Conservation (phyloP, 1,284 basidiomycete species). For the Ceratorhiza oryzae-sativae region DNA sequence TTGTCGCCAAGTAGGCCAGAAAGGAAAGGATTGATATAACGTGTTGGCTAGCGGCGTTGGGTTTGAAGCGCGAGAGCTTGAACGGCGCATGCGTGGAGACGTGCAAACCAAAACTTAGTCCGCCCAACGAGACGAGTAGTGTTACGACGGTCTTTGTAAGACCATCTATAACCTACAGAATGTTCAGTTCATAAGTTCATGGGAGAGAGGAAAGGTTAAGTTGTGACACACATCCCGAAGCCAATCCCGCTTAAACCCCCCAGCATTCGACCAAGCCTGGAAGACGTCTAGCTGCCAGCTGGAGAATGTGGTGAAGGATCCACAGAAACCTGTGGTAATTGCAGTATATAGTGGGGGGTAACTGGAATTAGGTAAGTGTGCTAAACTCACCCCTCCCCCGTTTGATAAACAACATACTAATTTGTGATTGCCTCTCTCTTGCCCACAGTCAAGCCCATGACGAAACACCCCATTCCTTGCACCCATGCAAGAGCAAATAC, state of each 20-base stretch:
- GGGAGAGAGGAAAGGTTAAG: conserved; percentile 11
- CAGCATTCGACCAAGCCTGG: conserved; percentile 80
- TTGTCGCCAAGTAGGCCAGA: conserved; percentile 56
- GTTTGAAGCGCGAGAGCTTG: conserved; percentile 11
- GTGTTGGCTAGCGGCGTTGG: conserved; percentile 47
- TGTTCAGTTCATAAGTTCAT: no score
- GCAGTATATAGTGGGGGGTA: conserved; percentile 89
- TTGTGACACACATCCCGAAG: conserved; percentile 73
- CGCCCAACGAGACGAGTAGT: conserved; percentile 71
- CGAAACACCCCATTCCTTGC: conserved; percentile 87
- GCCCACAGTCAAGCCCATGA: conserved; percentile 84
- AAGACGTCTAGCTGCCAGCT: conserved; percentile 93
- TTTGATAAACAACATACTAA: conserved; percentile 71
- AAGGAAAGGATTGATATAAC: conserved; percentile 49
- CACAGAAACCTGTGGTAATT: conserved; percentile 92
- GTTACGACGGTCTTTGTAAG: conserved; percentile 84
- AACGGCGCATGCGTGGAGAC: conserved; percentile 55
- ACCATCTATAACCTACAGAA: conserved; percentile 84
- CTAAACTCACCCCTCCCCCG: background rate
- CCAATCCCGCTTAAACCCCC: conserved; percentile 65
- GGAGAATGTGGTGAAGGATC: conserved; percentile 95
- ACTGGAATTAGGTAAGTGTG: conserved; percentile 53
- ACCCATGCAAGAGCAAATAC: conserved; percentile 88
- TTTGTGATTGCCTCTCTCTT: conserved; percentile 73
- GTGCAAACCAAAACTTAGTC: conserved; percentile 66